Conservation (phyloP, 768 basidiomycete genomes). For the Lyophyllum decastes region DNA sequence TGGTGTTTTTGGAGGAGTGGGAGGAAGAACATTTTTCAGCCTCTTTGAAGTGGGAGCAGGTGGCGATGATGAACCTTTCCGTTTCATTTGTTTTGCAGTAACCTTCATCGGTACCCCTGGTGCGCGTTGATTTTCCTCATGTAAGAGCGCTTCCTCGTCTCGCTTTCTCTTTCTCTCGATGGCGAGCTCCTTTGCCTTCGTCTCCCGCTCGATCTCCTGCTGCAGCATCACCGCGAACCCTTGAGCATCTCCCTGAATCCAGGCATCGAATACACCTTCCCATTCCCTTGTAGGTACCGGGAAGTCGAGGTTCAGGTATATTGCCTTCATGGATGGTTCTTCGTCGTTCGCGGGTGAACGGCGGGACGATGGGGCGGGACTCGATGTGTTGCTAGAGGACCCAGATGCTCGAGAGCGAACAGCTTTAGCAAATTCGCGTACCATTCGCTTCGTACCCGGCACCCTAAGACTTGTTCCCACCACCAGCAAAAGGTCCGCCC, state of each 20-base stretch:
- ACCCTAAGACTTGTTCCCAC: slow-evolving; percentile 89
- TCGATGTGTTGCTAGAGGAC: slow-evolving; percentile 33
- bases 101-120: background rate
- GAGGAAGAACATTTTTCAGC: slow-evolving; percentile 15
- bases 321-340: slow-evolving; percentile 57
- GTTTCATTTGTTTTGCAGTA: slow-evolving; percentile 11
- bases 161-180: slow-evolving; percentile 58
- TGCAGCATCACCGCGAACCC: slow-evolving; percentile 64
- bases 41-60: slow-evolving; percentile 13
- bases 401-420: slow-evolving; percentile 53
- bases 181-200: slow-evolving; percentile 52
- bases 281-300: slow-evolving; percentile 84
- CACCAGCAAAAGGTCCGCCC: slow-evolving; percentile 84
- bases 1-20: slow-evolving; percentile 20
- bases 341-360: slow-evolving; percentile 46
- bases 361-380: slow-evolving; percentile 52
- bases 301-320: slow-evolving; percentile 88
- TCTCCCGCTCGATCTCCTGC: slow-evolving; percentile 58
- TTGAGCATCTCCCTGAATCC: slow-evolving; percentile 89
- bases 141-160: slow-evolving; percentile 43
- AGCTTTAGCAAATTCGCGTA: slow-evolving; percentile 84
- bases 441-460: slow-evolving; percentile 90
- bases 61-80: slow-evolving; percentile 9
- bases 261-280: slow-evolving; percentile 89
- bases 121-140: slow-evolving; percentile 2